Percentiles rank a stretch among this genome's conserved stretches.
Evolutionary conservation across 1,284 basidiomycete species (phyloP).

Genomic region (Binderoboletus segoi): DNA sequence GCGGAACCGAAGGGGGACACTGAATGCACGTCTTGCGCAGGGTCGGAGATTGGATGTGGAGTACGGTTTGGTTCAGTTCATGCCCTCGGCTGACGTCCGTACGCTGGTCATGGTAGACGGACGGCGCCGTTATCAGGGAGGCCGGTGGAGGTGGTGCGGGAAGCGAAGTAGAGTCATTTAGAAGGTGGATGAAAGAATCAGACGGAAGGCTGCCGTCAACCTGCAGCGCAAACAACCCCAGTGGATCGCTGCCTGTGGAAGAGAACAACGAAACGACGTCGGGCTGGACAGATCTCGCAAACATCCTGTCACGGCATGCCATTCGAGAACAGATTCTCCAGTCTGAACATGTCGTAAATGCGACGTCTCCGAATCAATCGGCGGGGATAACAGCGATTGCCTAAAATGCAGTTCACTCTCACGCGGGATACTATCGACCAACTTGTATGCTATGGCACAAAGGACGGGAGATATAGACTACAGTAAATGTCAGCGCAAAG

Average conservation of each 20-base stretch:
- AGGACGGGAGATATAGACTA: conserved; percentile 16
- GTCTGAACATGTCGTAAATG: conserved; percentile 22
- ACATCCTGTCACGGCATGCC: conserved; percentile 40
- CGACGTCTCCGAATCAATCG: conserved; percentile 12
- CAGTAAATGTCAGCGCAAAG: not conserved
- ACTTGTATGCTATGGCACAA: conserved; percentile 12
- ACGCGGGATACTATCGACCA: conserved; percentile 6
- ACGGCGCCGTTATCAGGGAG: conserved; percentile 45
- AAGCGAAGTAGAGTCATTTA: conserved; percentile 62
- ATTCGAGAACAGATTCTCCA: conserved; percentile 20
- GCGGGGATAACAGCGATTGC: conserved; percentile 3
- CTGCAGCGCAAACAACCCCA: conserved; percentile 58
- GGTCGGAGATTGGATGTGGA: conserved; percentile 84
- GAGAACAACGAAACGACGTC: conserved; percentile 76
- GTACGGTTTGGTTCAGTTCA: conserved; percentile 63
- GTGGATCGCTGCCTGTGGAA: conserved; percentile 66
- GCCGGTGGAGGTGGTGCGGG: conserved; percentile 52
- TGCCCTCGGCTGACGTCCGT: conserved; percentile 40
- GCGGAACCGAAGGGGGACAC: conserved; percentile 45
- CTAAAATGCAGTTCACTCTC: conserved; percentile 8
- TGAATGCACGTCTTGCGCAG: conserved; percentile 70
- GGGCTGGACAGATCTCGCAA: conserved; percentile 61
- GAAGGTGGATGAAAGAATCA: conserved; percentile 67
- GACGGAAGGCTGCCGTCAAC: conserved; percentile 56
- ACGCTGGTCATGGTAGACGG: conserved; percentile 27